Conservation (phyloP, 2,329 filamentous ascomycete species). For the Pseudocercospora vitis region DNA sequence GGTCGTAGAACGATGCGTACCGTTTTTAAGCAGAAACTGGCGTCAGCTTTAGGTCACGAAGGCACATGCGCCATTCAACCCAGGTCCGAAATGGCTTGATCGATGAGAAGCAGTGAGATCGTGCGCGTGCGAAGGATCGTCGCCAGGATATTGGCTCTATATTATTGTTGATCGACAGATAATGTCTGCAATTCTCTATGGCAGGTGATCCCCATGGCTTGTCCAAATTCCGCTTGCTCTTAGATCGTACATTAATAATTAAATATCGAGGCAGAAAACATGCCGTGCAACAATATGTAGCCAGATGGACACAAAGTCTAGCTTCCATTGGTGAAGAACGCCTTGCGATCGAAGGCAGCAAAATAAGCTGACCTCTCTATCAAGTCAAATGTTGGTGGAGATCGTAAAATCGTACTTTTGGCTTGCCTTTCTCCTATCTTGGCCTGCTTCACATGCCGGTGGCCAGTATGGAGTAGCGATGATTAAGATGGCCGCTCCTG, state of each 20-base stretch:
- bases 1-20: no score
- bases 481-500: neutral
- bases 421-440: neutral
- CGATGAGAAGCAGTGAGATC: neutral
- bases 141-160: neutral
- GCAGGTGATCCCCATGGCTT: neutral
- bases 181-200: neutral
- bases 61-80: neutral
- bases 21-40: no score
- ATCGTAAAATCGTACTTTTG: conserved; percentile 5
- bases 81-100: neutral
- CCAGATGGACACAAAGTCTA: neutral
- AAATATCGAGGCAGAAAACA: neutral
- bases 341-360: neutral
- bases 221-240: neutral
- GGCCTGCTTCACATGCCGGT: neutral
- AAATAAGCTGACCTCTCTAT: neutral
- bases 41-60: no score
- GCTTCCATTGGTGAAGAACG: neutral
- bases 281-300: neutral
- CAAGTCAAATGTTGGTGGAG: neutral
- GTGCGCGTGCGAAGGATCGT: neutral
- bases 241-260: neutral
- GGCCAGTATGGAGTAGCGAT: neutral
- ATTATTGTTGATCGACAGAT: neutral